These are phyloP conservation scores for Selaginella tamariscina DNA, from an alignment of 75 land plant species.

Conservation along the genomic window DNA sequence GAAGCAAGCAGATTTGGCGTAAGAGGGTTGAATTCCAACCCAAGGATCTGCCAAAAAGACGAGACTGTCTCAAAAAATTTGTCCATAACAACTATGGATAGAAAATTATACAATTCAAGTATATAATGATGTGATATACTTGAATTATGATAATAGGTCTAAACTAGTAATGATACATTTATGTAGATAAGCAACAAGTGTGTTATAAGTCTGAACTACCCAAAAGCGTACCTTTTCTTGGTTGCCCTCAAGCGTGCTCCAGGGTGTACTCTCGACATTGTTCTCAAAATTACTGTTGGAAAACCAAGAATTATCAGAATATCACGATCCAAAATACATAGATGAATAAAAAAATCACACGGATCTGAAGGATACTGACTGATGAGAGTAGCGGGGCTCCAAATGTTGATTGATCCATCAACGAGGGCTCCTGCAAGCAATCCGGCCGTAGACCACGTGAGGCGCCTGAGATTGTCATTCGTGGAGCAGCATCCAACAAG, in stretches of 20 bases:
- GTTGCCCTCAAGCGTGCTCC: not conserved
- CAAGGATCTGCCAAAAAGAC: constrained; percentile 69
- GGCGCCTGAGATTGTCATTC: constrained; percentile 64
- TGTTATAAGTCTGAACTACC: no score
- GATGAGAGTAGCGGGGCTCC: constrained; percentile 74
- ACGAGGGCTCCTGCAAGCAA: constrained; percentile 74
- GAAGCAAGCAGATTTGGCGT: constrained; percentile 85
- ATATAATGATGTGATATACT: not conserved
- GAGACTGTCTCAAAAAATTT: no score
- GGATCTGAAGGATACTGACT: constrained; percentile 21
- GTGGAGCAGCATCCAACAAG: constrained; percentile 41
- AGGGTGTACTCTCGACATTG: not conserved
- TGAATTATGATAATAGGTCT: not conserved
- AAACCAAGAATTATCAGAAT: not conserved
- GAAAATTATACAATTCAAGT: not conserved
- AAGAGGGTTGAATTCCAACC: constrained; percentile 62
- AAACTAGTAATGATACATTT: not conserved
- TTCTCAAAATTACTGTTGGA: not conserved
- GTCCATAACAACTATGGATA: no score
- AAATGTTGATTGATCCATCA: constrained; percentile 65
- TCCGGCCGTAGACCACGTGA: constrained; percentile 51
- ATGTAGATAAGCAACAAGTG: not conserved
- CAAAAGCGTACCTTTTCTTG: not conserved
- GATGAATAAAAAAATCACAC: not conserved
- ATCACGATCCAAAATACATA: not conserved